Conservation (phyloP, 2,329 filamentous ascomycete genomes). For the Gliomastix tumulicola region DNA sequence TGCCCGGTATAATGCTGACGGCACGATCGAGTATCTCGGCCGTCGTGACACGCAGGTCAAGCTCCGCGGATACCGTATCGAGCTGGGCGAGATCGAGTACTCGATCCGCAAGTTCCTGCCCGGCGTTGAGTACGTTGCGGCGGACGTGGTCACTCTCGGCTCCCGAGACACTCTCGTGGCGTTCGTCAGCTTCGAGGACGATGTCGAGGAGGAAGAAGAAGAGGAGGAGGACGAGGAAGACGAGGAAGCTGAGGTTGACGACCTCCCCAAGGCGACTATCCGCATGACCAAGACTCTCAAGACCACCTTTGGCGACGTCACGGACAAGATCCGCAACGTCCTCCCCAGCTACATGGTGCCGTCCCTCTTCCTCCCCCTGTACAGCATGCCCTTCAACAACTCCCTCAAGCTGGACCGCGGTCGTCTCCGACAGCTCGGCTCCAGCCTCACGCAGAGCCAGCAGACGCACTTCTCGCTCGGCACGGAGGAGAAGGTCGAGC, state of each 20-base stretch:
- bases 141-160: conserved; percentile 3
- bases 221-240: too few relatives aligned
- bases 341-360: conserved; percentile 7
- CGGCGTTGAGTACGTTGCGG: conserved; percentile 12
- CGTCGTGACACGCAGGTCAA: conserved; percentile 46
- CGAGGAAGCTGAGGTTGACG: too few relatives aligned
- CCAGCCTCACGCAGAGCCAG: not conserved
- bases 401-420: conserved; percentile 9
- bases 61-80: conserved; percentile 51
- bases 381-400: conserved; percentile 6
- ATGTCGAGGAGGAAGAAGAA: not conserved
- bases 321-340: too few relatives aligned
- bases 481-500: not conserved
- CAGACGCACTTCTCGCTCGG: not conserved
- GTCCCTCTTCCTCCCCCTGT: conserved; percentile 3
- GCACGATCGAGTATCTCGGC: conserved; percentile 1
- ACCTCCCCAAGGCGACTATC: not conserved
- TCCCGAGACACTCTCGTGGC: not conserved
- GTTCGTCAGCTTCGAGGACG: conserved; percentile 1
- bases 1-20: conserved; percentile 1
- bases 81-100: conserved; percentile 25
- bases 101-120: too few relatives aligned
- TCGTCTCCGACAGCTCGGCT: not conserved
- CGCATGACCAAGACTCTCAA: not conserved
- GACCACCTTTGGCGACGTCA: not conserved